Conservation (phyloP, 768 basidiomycete genomes). For the Termitomyces sp. region DNA sequence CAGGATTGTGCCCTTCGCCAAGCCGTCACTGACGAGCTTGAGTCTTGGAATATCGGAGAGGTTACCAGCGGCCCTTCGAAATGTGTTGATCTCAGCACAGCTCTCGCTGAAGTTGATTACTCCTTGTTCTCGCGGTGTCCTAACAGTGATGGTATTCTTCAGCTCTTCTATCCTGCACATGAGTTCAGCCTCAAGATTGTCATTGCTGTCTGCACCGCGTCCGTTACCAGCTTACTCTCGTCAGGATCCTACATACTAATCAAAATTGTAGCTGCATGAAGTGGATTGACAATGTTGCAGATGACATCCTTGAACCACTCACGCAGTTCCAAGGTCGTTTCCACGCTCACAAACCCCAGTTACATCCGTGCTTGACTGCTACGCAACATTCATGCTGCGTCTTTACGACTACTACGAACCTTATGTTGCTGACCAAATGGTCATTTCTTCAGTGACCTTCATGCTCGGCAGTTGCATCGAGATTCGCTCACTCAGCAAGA, state of each 20-base stretch:
- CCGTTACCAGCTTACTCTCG: not conserved
- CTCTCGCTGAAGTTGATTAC: conserved; percentile 1
- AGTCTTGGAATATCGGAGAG: conserved; percentile 6
- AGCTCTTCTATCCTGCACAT: conserved; percentile 9
- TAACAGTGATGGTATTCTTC: too few relatives aligned
- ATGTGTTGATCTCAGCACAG: conserved; percentile 1
- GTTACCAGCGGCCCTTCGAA: conserved; percentile 2
- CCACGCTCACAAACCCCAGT: conserved; percentile 5
- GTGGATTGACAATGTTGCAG: conserved; percentile 9
- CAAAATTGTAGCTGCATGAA: conserved; percentile 1
- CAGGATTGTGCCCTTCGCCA: conserved; percentile 4
- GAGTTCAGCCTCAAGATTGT: conserved; percentile 8
- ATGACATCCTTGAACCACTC: conserved; percentile 5
- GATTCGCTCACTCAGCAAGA: conserved; percentile 6
- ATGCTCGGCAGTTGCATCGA: conserved; percentile 8
- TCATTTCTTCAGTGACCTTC: conserved; percentile 8
- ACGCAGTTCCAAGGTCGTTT: conserved; percentile 6
- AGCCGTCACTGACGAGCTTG: conserved; percentile 2
- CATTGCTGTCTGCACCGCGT: conserved; percentile 6
- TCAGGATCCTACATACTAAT: not conserved
- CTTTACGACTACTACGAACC: conserved; percentile 8
- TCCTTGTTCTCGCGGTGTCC: too few relatives aligned
- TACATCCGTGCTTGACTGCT: conserved; percentile 6
- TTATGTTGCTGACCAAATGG: conserved; percentile 7
- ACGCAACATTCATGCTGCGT: conserved; percentile 6